phyloP scores from a whole-genome alignment of 1,284 basidiomycete genomes.

The Athelia psychrophila region DNA sequence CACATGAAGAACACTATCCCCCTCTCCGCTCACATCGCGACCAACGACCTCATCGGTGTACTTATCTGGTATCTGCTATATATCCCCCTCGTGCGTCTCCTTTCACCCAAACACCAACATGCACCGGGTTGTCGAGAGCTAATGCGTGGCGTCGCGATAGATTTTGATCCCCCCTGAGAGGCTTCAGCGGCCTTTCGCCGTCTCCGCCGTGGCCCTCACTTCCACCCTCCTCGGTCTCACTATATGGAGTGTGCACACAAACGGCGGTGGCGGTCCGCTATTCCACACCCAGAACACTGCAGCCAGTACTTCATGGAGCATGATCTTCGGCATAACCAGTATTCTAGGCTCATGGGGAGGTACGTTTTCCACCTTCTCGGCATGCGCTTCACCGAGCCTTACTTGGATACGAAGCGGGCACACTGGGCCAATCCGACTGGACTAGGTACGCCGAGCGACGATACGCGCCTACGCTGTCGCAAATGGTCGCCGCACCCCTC shows the following conservation, averaged over 20 bases:
- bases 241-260: constrained; percentile 2
- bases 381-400: not conserved
- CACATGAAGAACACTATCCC: constrained; percentile 7
- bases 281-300: constrained; percentile 3
- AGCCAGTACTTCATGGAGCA: not conserved
- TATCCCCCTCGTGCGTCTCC: not conserved
- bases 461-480: constrained; percentile 1
- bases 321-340: constrained; percentile 5
- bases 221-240: constrained; percentile 2
- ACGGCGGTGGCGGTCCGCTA: constrained; percentile 2
- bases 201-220: constrained; percentile 1
- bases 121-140: not conserved
- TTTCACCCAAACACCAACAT: not conserved
- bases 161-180: constrained; percentile 4
- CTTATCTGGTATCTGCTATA: constrained; percentile 4
- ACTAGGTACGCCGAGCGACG: constrained; percentile 1
- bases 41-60: constrained; percentile 5
- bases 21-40: constrained; percentile 1
- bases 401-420: not conserved
- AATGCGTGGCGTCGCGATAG: not conserved
- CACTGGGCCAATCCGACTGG: constrained; percentile 4
- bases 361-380: not conserved
- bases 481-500: constrained; percentile 3
- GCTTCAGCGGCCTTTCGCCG: constrained; percentile 3
- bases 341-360: constrained; percentile 5